Percentiles rank a stretch among this genome's conserved stretches.
Evolutionary conservation across 768 basidiomycete species (phyloP).

Genomic region (Nevesoporus exiguus): DNA sequence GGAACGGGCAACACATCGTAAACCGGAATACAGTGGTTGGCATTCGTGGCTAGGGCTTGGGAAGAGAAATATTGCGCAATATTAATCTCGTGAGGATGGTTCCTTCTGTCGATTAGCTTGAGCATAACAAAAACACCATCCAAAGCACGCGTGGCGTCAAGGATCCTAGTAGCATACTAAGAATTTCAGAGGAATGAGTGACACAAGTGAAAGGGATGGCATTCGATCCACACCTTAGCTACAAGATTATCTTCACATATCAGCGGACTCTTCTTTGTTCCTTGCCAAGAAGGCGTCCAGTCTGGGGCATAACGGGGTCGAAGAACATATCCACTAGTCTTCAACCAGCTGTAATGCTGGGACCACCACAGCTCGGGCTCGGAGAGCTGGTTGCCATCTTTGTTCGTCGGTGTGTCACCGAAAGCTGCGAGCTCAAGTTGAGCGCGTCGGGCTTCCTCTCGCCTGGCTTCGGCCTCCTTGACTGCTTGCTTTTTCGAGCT

Average conservation of each 20-base stretch:
- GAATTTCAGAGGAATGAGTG: no score
- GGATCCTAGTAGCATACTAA: conserved; percentile 2
- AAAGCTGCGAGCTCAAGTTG: neutral
- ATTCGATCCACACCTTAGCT: neutral
- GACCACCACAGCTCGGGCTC: conserved; percentile 10
- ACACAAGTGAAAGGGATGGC: neutral
- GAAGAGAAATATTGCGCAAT: neutral
- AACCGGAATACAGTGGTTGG: neutral
- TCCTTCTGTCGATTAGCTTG: neutral
- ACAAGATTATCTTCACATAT: conserved; percentile 1
- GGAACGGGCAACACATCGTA: neutral
- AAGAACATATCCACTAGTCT: conserved; percentile 14
- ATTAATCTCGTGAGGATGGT: neutral
- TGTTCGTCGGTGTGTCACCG: neutral
- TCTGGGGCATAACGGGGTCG: conserved; percentile 19
- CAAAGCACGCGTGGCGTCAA: neutral
- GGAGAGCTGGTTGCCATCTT: neutral
- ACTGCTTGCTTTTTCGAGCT: no score
- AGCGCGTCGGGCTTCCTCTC: no score
- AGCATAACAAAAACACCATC: neutral
- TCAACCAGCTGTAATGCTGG: conserved; percentile 8
- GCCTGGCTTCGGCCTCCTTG: no score
- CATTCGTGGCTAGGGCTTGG: neutral
- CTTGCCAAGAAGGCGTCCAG: conserved; percentile 20
- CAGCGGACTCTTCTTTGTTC: neutral